Conservation (phyloP, 768 basidiomycete species). For the Mycena venus region DNA sequence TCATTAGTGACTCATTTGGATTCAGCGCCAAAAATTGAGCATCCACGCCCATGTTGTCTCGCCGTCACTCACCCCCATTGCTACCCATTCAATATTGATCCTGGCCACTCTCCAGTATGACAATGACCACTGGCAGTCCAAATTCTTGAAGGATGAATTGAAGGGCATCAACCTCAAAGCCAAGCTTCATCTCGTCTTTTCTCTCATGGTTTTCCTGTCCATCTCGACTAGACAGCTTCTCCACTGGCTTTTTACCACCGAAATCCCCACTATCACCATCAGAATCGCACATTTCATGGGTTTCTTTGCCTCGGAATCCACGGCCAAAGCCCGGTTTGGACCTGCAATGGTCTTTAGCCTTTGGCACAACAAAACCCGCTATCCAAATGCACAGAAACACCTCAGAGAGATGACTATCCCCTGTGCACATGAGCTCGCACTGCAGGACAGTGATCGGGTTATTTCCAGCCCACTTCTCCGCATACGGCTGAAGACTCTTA, state of each 20-base stretch:
- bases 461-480: slow-evolving; percentile 5
- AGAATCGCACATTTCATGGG: slow-evolving; percentile 12
- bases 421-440: slow-evolving; percentile 22
- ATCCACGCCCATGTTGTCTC: neutral
- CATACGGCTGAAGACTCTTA: neutral
- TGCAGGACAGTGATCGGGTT: slow-evolving; percentile 22
- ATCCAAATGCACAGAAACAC: neutral
- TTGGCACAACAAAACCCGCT: slow-evolving; percentile 11
- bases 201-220: slow-evolving; percentile 17
- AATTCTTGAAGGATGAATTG: too few species aligned
- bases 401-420: neutral
- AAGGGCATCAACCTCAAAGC: neutral
- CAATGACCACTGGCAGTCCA: too few species aligned
- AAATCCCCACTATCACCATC: slow-evolving; percentile 6
- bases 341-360: slow-evolving; percentile 19
- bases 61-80: neutral
- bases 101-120: too few species aligned
- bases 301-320: neutral
- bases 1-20: neutral
- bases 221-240: slow-evolving; percentile 7
- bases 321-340: slow-evolving; percentile 1
- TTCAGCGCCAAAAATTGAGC: too few species aligned
- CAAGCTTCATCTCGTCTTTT: slow-evolving; percentile 24
- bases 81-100: too few species aligned
- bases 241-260: slow-evolving; percentile 14